phyloP scores from a whole-genome alignment of 495 filamentous ascomycete species.

The Daldinia concentrica region DNA sequence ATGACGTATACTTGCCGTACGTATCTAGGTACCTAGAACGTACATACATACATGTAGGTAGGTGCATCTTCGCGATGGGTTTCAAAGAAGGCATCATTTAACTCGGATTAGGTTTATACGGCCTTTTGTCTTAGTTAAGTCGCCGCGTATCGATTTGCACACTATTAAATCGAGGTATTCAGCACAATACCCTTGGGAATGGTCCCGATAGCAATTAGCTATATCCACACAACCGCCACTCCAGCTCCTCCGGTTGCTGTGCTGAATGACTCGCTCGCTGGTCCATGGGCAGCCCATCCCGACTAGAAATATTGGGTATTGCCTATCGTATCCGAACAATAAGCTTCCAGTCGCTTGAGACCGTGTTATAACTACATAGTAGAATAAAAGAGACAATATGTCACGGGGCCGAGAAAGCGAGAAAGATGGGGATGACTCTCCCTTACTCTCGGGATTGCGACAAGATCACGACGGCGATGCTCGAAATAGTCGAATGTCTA shows the following conservation, averaged over 20 bases:
- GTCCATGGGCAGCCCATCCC: slow-evolving; percentile 6
- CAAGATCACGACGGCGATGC: not conserved
- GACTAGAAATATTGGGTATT: slow-evolving; percentile 14
- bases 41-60: not conserved
- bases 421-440: slow-evolving; percentile 20
- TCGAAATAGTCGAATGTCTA: slow-evolving; percentile 6
- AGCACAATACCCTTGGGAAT: slow-evolving; percentile 23
- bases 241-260: slow-evolving; percentile 6
- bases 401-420: slow-evolving; percentile 3
- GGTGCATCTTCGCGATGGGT: slow-evolving; percentile 22
- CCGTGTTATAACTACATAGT: not conserved
- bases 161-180: not conserved
- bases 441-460: slow-evolving; percentile 1
- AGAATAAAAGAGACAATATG: slow-evolving; percentile 24
- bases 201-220: slow-evolving; percentile 10
- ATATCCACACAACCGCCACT: slow-evolving; percentile 8
- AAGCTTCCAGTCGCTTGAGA: not conserved
- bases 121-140: not conserved
- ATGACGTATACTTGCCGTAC: slow-evolving; percentile 29
- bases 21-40: too few species aligned
- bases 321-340: not conserved
- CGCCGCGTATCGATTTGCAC: not conserved
- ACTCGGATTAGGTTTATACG: not conserved
- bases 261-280: slow-evolving; percentile 28
- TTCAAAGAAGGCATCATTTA: slow-evolving; percentile 2